Conservation (phyloP, 257 asterid species). For the Penstemon barbatus region DNA sequence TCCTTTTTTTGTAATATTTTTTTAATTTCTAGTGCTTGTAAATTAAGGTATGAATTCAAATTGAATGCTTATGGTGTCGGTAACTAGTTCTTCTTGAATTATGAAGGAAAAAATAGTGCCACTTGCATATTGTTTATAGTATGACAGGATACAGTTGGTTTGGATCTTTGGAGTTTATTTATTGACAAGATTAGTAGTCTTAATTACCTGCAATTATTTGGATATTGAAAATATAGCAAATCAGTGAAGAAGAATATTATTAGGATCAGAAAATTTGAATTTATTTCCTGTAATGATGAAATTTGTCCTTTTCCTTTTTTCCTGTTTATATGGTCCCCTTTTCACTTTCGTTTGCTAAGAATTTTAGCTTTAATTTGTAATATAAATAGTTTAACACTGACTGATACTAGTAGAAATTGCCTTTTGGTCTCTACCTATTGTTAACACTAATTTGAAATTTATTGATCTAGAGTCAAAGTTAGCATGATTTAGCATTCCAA, state of each 20-base stretch:
- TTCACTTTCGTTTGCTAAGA: slow-evolving; percentile 18
- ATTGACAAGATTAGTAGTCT: slow-evolving; percentile 9
- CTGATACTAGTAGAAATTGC: slow-evolving; percentile 9
- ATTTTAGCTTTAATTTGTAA: slow-evolving; percentile 3
- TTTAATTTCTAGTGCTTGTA: not conserved
- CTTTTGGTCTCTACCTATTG: not conserved
- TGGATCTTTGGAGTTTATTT: slow-evolving; percentile 8
- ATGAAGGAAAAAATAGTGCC: not conserved
- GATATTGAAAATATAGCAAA: slow-evolving; percentile 19
- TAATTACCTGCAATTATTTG: not conserved
- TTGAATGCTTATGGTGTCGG: not conserved
- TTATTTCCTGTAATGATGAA: not conserved
- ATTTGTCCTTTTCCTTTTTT: not conserved
- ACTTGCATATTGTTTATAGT: not conserved
- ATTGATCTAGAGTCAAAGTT: too few relatives aligned
- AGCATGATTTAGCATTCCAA: not conserved
- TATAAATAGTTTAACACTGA: not conserved
- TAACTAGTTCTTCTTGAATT: not conserved
- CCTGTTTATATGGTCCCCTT: slow-evolving; percentile 11
- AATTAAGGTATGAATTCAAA: slow-evolving; percentile 6
- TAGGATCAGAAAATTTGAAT: slow-evolving; percentile 17
- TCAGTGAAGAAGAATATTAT: slow-evolving; percentile 9
- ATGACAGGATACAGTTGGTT: not conserved
- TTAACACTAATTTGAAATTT: too few relatives aligned
- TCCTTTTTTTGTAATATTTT: not conserved